Evolutionary conservation across 768 basidiomycete genomes (phyloP).

Genomic region (Coprinellus micaceus): DNA sequence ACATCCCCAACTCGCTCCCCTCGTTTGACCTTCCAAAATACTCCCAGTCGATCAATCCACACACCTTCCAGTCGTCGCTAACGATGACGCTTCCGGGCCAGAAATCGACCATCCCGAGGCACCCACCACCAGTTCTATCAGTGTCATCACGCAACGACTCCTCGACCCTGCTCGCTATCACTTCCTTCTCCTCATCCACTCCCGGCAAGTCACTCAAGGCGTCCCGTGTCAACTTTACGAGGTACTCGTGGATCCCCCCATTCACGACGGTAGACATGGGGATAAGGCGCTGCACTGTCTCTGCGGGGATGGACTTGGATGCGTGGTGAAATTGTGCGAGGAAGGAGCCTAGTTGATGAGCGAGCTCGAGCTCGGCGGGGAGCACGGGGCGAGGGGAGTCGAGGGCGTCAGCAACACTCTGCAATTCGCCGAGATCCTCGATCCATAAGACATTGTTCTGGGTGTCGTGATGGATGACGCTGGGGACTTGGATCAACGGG

Average conservation of each 20-base stretch:
- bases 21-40: slow-evolving; percentile 29
- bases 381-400: background rate
- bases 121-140: slow-evolving; percentile 1
- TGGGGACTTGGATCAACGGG: slow-evolving; percentile 12
- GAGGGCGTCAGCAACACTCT: slow-evolving; percentile 17
- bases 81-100: slow-evolving; percentile 32
- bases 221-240: slow-evolving; percentile 11
- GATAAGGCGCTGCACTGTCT: slow-evolving; percentile 3
- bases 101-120: slow-evolving; percentile 30
- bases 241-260: slow-evolving; percentile 9
- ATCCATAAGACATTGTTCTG: slow-evolving; percentile 23
- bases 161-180: background rate
- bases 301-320: slow-evolving; percentile 12
- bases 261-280: background rate
- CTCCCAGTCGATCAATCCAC: slow-evolving; percentile 31
- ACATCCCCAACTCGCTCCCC: slow-evolving; percentile 30
- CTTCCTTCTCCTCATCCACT: slow-evolving; percentile 12
- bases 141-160: background rate
- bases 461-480: slow-evolving; percentile 17
- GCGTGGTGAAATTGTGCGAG: slow-evolving; percentile 12
- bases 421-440: slow-evolving; percentile 17
- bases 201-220: slow-evolving; percentile 10
- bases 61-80: slow-evolving; percentile 9
- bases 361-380: slow-evolving; percentile 7
- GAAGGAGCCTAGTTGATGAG: slow-evolving; percentile 14